phyloP scores from a whole-genome alignment of 23 red algal genomes.

The Chondrus crispus region DNA sequence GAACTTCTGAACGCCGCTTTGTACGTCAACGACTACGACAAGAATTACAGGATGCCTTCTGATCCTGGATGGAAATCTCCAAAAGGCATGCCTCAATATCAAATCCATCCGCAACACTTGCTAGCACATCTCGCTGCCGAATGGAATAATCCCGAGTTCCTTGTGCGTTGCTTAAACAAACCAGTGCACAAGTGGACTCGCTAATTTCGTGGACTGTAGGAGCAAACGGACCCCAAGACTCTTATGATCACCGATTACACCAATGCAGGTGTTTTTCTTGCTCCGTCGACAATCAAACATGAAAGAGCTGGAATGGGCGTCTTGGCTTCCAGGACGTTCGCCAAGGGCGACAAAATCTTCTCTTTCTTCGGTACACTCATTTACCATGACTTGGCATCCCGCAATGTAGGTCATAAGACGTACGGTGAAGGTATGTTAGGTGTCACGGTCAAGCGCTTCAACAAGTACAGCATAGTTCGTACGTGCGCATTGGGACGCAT shows the following conservation, averaged over 20 bases:
- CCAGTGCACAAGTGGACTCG: neutral
- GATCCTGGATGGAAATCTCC: neutral
- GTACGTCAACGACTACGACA: no score
- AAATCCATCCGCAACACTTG: neutral
- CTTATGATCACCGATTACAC: neutral
- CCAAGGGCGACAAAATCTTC: neutral
- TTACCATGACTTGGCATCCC: neutral
- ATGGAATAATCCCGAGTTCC: neutral
- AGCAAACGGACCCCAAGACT: neutral
- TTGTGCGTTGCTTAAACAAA: neutral
- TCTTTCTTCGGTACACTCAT: neutral
- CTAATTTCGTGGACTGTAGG: neutral
- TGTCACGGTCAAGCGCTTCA: neutral
- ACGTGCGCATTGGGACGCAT: no score
- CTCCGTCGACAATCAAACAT: neutral
- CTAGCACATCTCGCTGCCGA: neutral
- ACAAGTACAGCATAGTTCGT: neutral
- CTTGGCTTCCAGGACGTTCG: neutral
- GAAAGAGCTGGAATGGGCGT: neutral
- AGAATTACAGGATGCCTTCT: no score
- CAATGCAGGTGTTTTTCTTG: neutral
- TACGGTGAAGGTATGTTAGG: neutral
- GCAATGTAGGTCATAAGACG: neutral
- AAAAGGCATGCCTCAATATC: neutral
- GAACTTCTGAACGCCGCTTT: neutral